These are phyloP conservation scores for Papiliotrema laurentii DNA, from an alignment of 1,284 basidiomycete genomes.

Conservation along the genomic window DNA sequence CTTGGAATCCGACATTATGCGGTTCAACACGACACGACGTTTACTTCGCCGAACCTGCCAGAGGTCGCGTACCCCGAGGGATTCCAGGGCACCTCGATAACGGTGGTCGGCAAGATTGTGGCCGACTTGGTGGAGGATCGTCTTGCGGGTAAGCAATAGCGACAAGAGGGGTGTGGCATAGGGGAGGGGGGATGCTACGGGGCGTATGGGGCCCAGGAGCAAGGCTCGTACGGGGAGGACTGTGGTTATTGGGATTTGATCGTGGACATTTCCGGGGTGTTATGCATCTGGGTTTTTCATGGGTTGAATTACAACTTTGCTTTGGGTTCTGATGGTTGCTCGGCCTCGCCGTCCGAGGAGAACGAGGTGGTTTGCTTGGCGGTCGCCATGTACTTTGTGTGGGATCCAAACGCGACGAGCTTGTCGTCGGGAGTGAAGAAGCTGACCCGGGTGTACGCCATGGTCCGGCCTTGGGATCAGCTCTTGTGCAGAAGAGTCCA, in stretches of 20 bases:
- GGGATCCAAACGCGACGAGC: slow-evolving; percentile 44
- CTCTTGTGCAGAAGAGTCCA: not conserved
- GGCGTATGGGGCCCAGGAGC: too few species aligned
- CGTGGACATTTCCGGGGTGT: not conserved
- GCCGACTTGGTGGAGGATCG: slow-evolving; percentile 78
- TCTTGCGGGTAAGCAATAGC: slow-evolving; percentile 71
- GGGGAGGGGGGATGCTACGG: not conserved
- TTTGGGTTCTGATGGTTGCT: slow-evolving; percentile 12
- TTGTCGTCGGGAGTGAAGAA: slow-evolving; percentile 37
- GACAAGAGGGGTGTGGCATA: not conserved
- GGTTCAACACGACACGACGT: slow-evolving; percentile 47
- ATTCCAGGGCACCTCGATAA: slow-evolving; percentile 67
- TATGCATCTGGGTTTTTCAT: not conserved
- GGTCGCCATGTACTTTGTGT: slow-evolving; percentile 46
- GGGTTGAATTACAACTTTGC: slow-evolving; percentile 16
- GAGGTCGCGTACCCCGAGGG: slow-evolving; percentile 64
- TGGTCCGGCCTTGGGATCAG: slow-evolving; percentile 24
- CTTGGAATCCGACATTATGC: slow-evolving; percentile 47
- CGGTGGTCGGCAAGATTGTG: slow-evolving; percentile 74
- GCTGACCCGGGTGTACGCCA: slow-evolving; percentile 39
- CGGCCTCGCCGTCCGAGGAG: slow-evolving; percentile 34
- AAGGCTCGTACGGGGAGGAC: not conserved
- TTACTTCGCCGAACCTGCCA: slow-evolving; percentile 56
- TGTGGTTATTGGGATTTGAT: too few species aligned
- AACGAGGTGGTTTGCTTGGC: slow-evolving; percentile 23